These are phyloP conservation scores for Populus hybrid DNA, from an alignment of 441 rosid genomes.

Conservation along the genomic window DNA sequence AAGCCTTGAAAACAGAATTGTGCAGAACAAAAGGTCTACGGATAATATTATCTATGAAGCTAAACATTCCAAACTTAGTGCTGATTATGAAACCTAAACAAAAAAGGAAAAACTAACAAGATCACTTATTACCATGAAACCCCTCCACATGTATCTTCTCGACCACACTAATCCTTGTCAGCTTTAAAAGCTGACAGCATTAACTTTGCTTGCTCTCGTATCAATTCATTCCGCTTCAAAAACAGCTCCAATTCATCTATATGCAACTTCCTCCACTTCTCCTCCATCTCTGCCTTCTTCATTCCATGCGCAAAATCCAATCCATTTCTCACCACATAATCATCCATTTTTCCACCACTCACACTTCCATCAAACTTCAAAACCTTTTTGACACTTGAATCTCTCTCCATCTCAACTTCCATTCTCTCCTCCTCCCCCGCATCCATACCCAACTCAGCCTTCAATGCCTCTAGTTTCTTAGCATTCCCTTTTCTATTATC, in stretches of 20 bases:
- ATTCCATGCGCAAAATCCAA: slow-evolving; percentile 24
- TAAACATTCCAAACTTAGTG: neutral
- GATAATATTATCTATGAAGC: neutral
- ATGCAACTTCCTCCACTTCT: slow-evolving; percentile 35
- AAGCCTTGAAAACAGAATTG: neutral
- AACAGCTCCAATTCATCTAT: slow-evolving; percentile 37
- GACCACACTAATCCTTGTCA: neutral
- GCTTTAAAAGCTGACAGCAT: slow-evolving; percentile 23
- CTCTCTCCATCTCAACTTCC: neutral
- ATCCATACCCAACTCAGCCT: slow-evolving; percentile 14
- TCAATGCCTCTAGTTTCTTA: slow-evolving; percentile 1
- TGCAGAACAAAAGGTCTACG: neutral
- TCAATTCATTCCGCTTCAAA: slow-evolving; percentile 25
- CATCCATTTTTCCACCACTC: slow-evolving; percentile 22
- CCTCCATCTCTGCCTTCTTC: slow-evolving; percentile 34
- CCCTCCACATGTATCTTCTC: neutral
- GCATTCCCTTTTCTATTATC: neutral
- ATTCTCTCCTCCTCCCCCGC: slow-evolving; percentile 15
- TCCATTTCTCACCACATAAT: slow-evolving; percentile 22
- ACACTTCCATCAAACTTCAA: slow-evolving; percentile 12
- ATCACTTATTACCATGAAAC: neutral
- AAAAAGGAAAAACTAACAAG: neutral
- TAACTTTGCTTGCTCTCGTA: slow-evolving; percentile 30
- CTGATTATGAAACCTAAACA: neutral
- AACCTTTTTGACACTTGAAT: slow-evolving; percentile 12